Base-by-base conservation (phyloP, 495 filamentous ascomycete species). In the Penicillium diatomitis region DNA sequence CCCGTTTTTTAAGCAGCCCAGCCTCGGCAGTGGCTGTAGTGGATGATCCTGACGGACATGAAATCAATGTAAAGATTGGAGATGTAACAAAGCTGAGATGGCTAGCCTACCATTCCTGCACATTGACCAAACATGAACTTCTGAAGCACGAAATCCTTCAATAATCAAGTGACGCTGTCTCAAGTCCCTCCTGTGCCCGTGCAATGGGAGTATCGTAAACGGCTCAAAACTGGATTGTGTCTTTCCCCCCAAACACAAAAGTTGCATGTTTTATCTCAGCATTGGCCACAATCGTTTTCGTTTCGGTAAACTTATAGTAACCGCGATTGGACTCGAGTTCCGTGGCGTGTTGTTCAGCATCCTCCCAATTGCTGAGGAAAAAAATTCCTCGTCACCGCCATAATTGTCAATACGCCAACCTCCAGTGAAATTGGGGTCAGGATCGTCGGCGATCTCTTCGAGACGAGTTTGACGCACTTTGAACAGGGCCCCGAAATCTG, bases 391-490 rank as follows among this genome's bases (percentile, higher is more conserved):
- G 11, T 65, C 58, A 4, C 54, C 61, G 27, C 45, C 56, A 27
- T 51, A 63, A 32, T 66, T 69, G 53, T 78, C 77, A 31, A 76
- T 64, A 33, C 74, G 63, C 70, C 75, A 79, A 0, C 77, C 74
- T 4, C 61, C 67, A 33, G 57, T 61, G 38, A 76, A 61, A 5
- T 50, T 44, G 29, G 71, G 70, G 4, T 65, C 58, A 5, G 61
- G 65, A 49, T 67, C 65, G 2, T 46, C 57, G 31, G 20, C 20
- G 20, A 20, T 20, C 20, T 20, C 20, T 20, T 70, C 65, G 29
- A 78, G 40, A 33, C 64, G 35, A 3, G 52, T 52, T 31, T 62
- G 63, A 0, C 52, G 63, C 7, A 62, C 51, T 0, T 53, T 47
- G 49, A 73, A 73, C 6, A 46, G 52, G 31, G 44, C 50, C 0